Conservation (phyloP, 1,284 basidiomycete genomes). For the Dichomitus squalens region DNA sequence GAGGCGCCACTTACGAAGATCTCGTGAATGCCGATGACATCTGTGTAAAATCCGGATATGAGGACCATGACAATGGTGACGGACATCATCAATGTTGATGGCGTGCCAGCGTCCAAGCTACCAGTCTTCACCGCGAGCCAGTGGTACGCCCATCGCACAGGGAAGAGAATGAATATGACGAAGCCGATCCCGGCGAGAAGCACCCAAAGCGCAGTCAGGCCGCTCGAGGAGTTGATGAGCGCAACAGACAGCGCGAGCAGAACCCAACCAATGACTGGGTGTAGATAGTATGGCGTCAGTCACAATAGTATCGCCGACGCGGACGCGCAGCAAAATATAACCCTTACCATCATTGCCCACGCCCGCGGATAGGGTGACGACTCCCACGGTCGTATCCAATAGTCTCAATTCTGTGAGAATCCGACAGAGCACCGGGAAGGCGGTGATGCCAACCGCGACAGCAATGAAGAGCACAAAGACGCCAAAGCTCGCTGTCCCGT, state of each 20-base stretch:
- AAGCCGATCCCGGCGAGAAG: slow-evolving; percentile 60
- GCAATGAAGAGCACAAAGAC: slow-evolving; percentile 74
- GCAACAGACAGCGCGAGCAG: slow-evolving; percentile 61
- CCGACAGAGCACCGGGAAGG: slow-evolving; percentile 69
- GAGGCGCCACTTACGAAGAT: slow-evolving; percentile 53
- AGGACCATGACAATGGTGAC: slow-evolving; percentile 79
- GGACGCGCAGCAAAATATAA: background rate
- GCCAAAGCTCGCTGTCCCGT: slow-evolving; percentile 55
- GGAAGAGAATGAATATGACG: slow-evolving; percentile 63
- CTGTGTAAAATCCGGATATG: slow-evolving; percentile 83
- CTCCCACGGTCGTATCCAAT: slow-evolving; percentile 67
- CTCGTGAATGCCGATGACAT: slow-evolving; percentile 79
- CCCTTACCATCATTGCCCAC: slow-evolving; percentile 63
- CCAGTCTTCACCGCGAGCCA: slow-evolving; percentile 75
- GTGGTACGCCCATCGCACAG: slow-evolving; percentile 63
- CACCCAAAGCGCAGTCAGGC: slow-evolving; percentile 63
- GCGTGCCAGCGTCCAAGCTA: slow-evolving; percentile 71
- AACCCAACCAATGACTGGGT: slow-evolving; percentile 48
- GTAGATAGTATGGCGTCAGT: background rate
- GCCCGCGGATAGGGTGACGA: slow-evolving; percentile 68
- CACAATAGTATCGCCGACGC: too few relatives aligned
- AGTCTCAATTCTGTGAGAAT: slow-evolving; percentile 48
- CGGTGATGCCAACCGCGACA: slow-evolving; percentile 65
- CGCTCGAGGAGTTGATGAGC: slow-evolving; percentile 59
- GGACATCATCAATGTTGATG: slow-evolving; percentile 80